phyloP scores from a whole-genome alignment of 495 filamentous ascomycete genomes.

The Xylaria flabelliformis region DNA sequence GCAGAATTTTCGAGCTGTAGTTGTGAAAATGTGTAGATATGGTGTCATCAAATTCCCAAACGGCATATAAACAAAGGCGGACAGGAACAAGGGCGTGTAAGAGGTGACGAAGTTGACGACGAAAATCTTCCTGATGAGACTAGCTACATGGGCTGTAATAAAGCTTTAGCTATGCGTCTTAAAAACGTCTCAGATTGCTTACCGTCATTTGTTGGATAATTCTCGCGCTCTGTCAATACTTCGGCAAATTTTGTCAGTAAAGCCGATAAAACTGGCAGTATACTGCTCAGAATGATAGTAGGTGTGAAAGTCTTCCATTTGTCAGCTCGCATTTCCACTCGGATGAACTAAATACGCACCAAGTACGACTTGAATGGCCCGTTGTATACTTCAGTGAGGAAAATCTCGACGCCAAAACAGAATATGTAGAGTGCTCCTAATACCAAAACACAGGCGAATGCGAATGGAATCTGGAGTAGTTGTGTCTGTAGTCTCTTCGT shows the following conservation, averaged over 20 bases:
- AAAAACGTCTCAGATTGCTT: neutral
- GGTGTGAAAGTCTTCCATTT: constrained; percentile 77
- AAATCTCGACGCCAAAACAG: constrained; percentile 94
- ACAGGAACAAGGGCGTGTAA: constrained; percentile 89
- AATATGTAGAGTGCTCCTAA: constrained; percentile 83
- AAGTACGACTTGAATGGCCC: constrained; percentile 86
- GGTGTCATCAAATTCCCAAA: constrained; percentile 89
- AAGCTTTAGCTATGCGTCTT: constrained; percentile 26
- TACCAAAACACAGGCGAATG: constrained; percentile 68
- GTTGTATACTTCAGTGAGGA: constrained; percentile 91
- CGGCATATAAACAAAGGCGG: constrained; percentile 95
- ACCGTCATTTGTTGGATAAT: constrained; percentile 84
- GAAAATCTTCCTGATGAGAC: constrained; percentile 89
- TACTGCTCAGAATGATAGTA: constrained; percentile 80
- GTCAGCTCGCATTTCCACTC: constrained; percentile 41
- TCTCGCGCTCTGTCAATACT: constrained; percentile 83
- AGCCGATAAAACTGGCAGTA: constrained; percentile 78
- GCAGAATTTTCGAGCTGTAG: constrained; percentile 77
- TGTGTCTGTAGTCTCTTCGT: constrained; percentile 79
- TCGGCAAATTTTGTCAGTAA: constrained; percentile 80
- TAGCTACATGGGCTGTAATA: constrained; percentile 66
- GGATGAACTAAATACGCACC: constrained; percentile 55
- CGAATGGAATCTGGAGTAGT: constrained; percentile 88
- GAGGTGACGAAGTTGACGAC: constrained; percentile 98
- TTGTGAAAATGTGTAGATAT: constrained; percentile 83